These are phyloP conservation scores for Typha latifolia DNA, from an alignment of 176 grass and related monocot species.

Conservation along the genomic window DNA sequence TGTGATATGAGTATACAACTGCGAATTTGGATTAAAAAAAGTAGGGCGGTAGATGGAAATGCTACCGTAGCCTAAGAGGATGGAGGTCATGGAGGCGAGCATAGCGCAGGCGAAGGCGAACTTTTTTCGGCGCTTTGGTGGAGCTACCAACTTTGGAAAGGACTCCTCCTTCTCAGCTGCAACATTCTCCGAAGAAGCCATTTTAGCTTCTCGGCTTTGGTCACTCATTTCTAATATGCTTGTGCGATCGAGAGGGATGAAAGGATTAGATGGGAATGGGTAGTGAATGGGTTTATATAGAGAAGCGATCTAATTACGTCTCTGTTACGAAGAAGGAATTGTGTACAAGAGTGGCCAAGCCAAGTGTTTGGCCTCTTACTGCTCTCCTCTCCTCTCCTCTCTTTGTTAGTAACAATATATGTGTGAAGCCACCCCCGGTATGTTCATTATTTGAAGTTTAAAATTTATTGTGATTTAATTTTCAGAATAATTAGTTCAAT, in stretches of 20 bases:
- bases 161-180: background rate
- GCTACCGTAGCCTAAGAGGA: slow-evolving; percentile 14
- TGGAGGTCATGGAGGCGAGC: slow-evolving; percentile 21
- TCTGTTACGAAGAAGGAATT: too few species aligned
- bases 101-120: slow-evolving; percentile 13
- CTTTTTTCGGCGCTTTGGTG: background rate
- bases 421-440: too few species aligned
- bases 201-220: background rate
- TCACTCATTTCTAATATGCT: background rate
- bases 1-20: too few species aligned
- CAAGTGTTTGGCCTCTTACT: too few species aligned
- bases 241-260: background rate
- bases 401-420: too few species aligned
- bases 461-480: too few species aligned
- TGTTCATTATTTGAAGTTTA: too few species aligned
- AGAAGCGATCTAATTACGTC: too few species aligned
- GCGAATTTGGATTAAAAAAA: background rate
- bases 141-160: background rate
- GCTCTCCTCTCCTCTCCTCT: too few species aligned
- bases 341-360: too few species aligned
- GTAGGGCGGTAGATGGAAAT: background rate
- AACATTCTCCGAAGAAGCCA: background rate
- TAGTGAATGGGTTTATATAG: too few species aligned
- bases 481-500: too few species aligned
- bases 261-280: background rate